Conservation (phyloP, 805 yeast genomes). For the Wickerhamomyces bisporus region DNA sequence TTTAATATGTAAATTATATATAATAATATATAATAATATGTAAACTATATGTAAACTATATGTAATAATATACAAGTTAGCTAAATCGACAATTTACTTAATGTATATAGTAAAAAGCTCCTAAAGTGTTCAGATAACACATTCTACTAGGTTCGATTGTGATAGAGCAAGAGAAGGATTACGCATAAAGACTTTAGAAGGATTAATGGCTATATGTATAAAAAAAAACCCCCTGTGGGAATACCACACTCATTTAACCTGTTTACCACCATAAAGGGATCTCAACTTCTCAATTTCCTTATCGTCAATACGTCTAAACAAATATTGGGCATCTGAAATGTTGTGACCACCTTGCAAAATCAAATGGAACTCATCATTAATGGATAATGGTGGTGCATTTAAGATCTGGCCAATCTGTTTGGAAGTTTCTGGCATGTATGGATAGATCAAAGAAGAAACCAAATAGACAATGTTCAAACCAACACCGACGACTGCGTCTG, state of each 20-base stretch:
- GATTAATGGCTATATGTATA: too few relatives aligned
- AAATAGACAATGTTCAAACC: constrained; percentile 86
- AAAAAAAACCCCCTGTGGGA: too few relatives aligned
- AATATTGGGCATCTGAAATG: constrained; percentile 85
- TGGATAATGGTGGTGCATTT: constrained; percentile 74
- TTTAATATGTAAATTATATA: too few relatives aligned
- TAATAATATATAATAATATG: too few relatives aligned
- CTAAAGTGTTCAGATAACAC: too few relatives aligned
- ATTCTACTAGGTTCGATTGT: too few relatives aligned
- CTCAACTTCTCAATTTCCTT: constrained; percentile 86
- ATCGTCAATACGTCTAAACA: constrained; percentile 90
- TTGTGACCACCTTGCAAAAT: constrained; percentile 75
- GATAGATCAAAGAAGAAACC: constrained; percentile 75
- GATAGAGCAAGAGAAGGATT: too few relatives aligned
- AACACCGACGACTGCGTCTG: constrained; percentile 90
- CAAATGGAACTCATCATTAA: constrained; percentile 69
- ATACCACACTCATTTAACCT: constrained; percentile 30
- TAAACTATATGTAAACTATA: too few relatives aligned
- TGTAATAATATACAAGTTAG: too few relatives aligned
- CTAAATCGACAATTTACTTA: too few relatives aligned
- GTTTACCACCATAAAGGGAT: constrained; percentile 76
- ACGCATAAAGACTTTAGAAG: too few relatives aligned
- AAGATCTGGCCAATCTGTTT: constrained; percentile 68
- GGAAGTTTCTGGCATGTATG: constrained; percentile 87
- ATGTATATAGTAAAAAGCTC: too few relatives aligned